Evolutionary conservation across 441 rosid species (phyloP), one percentile per base, ranked within the genome.

Genomic region (Eruca vesicaria): DNA sequence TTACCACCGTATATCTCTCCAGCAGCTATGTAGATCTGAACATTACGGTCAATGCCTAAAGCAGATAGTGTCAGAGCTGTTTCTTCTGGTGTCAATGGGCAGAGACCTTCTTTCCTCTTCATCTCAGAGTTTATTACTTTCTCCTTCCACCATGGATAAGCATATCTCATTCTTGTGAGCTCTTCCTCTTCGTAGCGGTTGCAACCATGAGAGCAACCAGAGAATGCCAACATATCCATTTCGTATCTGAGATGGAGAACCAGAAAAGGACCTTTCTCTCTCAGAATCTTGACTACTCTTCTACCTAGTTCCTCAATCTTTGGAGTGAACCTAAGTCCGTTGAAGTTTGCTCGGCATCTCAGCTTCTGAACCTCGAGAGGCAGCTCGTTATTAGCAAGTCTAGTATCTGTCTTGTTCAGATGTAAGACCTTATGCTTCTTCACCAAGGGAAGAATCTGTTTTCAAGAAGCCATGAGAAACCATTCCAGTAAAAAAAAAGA

Each of bases 111-210:
- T 80, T 84, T 88, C 74, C 98, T 89, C 83, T 89, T 92, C 82
- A 82, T 71, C 48, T 94, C 97, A 0, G 98, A 94, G 79, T 90
- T 84, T 69, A 94, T 90, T 68, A 91, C 86, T 78, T 94, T 94
- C 78, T 91, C 98, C 78, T 94, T 94, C 98, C 98, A 94, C 97
- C 91, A 92, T 7, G 97, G 97, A 85, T 94, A 94, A 78, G 97
- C 92, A 79, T 94, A 90, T 83, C 98, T 89, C 98, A 93, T 91
- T 81, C 94, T 86, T 15, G 97, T 93, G 73, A 93, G 80, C 65
- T 93, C 96, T 36, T 91, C 98, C 56, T 84, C 92, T 77, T 94
- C 98, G 23, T 89, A 95, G 57, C 69, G 72, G 68, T 82, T 91
- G 83, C 94, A 91, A 69, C 98, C 97, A 28, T 91, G 92, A 14